A percentile compares a stretch with the other conserved stretches of the same genome.
Evolutionary conservation across 345 rosid genomes (phyloP).

Genomic region (Camelina hispida): DNA sequence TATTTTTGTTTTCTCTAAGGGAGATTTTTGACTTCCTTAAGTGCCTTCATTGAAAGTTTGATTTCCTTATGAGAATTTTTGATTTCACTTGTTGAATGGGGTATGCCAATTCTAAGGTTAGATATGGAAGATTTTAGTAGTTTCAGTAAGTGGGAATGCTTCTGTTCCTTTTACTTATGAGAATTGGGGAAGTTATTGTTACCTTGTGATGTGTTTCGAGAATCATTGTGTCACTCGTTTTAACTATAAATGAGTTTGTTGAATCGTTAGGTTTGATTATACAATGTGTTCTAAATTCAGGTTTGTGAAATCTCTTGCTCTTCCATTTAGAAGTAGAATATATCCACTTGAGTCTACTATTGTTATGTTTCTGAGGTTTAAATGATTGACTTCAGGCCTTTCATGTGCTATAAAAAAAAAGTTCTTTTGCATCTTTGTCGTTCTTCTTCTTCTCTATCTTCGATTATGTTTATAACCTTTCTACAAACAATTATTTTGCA

Average conservation of each 20-base stretch:
- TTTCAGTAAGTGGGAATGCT: background rate
- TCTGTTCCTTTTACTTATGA: background rate
- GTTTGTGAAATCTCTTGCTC: background rate
- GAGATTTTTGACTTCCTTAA: no score
- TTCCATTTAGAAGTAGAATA: background rate
- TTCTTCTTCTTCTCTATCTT: background rate
- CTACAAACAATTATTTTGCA: conserved; percentile 4
- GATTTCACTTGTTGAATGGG: background rate
- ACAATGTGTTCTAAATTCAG: background rate
- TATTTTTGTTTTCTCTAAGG: background rate
- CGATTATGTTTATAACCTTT: background rate
- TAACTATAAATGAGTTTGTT: background rate
- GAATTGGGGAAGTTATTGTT: background rate
- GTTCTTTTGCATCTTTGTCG: background rate
- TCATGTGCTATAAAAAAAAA: background rate
- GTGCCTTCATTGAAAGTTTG: no score
- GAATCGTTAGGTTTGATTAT: background rate
- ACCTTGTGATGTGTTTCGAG: background rate
- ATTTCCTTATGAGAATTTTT: background rate
- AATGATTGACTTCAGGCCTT: background rate
- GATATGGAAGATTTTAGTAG: background rate
- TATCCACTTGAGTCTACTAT: background rate
- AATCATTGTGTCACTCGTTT: background rate
- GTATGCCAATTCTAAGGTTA: no score
- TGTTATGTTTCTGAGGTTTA: background rate